phyloP scores from a whole-genome alignment of 2,329 filamentous ascomycete genomes.

The Pseudopyrenochaeta lycopersici region DNA sequence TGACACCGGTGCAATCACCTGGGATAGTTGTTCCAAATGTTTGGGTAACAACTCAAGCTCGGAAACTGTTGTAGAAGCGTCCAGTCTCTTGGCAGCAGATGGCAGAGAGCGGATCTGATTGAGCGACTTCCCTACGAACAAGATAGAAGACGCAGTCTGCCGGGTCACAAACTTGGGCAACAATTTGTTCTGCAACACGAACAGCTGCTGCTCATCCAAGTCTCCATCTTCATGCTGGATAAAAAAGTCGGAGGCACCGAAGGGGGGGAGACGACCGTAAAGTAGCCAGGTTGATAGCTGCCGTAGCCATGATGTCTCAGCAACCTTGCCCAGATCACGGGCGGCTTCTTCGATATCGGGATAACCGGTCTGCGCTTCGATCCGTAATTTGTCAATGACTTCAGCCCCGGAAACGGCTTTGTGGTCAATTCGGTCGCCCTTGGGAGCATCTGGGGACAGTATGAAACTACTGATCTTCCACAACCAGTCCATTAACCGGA shows the following conservation, averaged over 20 bases:
- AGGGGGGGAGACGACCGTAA: slow-evolving; percentile 82
- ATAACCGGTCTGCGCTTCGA: slow-evolving; percentile 86
- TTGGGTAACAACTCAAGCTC: slow-evolving; percentile 70
- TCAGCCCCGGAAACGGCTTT: slow-evolving; percentile 70
- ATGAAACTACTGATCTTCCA: slow-evolving; percentile 78
- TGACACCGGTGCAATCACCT: slow-evolving; percentile 77
- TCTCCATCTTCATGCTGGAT: slow-evolving; percentile 59
- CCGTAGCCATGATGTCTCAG: slow-evolving; percentile 90
- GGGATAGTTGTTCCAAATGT: slow-evolving; percentile 74
- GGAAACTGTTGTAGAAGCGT: slow-evolving; percentile 38
- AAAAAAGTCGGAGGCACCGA: slow-evolving; percentile 88
- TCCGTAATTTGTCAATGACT: slow-evolving; percentile 79
- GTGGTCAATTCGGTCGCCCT: slow-evolving; percentile 18
- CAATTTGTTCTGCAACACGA: slow-evolving; percentile 56
- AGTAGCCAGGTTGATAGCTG: slow-evolving; percentile 91
- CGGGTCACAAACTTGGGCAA: slow-evolving; percentile 82
- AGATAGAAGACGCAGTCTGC: slow-evolving; percentile 79
- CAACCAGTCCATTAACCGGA: slow-evolving; percentile 84
- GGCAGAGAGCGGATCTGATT: slow-evolving; percentile 74
- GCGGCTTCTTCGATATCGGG: slow-evolving; percentile 83
- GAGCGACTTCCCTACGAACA: slow-evolving; percentile 90
- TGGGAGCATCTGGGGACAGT: slow-evolving; percentile 49
- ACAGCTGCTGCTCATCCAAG: slow-evolving; percentile 36
- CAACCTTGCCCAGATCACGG: slow-evolving; percentile 74
- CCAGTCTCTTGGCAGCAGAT: slow-evolving; percentile 39